Percentiles rank a stretch among this genome's conserved stretches.
Evolutionary conservation across 2,329 filamentous ascomycete species (phyloP).

Genomic region (Alternaria arborescens): DNA sequence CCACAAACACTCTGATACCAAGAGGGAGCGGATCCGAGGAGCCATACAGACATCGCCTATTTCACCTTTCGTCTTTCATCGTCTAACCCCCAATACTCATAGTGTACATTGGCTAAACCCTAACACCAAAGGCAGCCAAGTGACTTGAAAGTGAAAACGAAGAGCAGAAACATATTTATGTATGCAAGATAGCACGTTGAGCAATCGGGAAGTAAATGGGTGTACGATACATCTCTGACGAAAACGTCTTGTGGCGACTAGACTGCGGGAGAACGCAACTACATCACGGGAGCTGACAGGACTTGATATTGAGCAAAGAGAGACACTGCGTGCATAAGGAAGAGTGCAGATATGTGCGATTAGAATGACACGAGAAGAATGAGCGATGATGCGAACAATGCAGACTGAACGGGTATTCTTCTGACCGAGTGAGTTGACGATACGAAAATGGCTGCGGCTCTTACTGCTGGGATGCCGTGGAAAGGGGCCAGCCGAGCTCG

Average conservation of each 20-base stretch:
- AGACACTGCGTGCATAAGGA: background rate
- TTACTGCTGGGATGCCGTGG: background rate
- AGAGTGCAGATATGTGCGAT: background rate
- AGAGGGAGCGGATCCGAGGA: background rate
- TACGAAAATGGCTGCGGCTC: background rate
- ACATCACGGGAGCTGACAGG: background rate
- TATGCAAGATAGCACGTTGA: background rate
- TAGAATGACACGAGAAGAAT: background rate
- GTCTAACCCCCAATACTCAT: too few species aligned
- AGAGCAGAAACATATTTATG: background rate
- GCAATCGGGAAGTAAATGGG: background rate
- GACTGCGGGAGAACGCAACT: background rate
- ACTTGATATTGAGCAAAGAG: background rate
- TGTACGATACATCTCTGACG: background rate
- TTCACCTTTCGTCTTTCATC: background rate
- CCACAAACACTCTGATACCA: background rate
- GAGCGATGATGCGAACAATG: background rate
- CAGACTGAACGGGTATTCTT: background rate
- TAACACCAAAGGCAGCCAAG: background rate
- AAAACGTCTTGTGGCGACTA: background rate
- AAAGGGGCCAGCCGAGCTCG: background rate
- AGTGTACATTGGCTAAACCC: background rate
- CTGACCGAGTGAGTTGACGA: background rate
- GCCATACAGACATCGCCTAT: background rate
- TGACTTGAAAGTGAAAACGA: background rate